Evolutionary conservation across 345 rosid species (phyloP).

Genomic region (Eucalyptus grandis): DNA sequence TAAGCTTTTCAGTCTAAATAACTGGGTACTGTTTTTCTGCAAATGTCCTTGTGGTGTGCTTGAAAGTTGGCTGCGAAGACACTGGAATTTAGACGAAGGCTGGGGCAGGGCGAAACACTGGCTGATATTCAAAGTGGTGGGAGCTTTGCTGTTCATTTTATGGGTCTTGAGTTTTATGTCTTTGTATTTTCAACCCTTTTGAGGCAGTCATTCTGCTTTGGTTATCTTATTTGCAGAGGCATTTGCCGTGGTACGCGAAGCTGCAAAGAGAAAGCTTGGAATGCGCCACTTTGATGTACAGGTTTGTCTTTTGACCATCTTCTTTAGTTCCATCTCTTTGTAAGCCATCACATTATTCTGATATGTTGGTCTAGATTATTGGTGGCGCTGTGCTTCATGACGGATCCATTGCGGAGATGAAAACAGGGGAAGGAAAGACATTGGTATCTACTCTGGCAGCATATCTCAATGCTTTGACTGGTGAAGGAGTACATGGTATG

Average conservation of each 20-base stretch:
- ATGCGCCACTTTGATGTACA: conserved; percentile 99
- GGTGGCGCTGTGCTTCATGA: conserved; percentile 98
- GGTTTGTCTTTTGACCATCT: conserved; percentile 20
- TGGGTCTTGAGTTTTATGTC: background rate
- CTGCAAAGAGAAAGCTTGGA: conserved; percentile 92
- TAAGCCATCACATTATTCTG: background rate
- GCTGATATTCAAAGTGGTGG: conserved; percentile 88
- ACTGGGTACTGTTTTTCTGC: background rate
- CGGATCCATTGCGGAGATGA: conserved; percentile 97
- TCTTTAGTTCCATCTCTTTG: background rate
- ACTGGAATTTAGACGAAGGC: conserved; percentile 54
- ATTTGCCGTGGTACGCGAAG: conserved; percentile 93
- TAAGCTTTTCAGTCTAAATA: background rate
- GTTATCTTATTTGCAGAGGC: conserved; percentile 38
- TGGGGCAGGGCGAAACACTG: conserved; percentile 50
- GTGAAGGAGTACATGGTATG: conserved; percentile 96
- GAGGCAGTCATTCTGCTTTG: background rate
- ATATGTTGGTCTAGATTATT: conserved; percentile 41
- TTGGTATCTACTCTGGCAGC: conserved; percentile 96
- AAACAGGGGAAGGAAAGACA: conserved; percentile 96
- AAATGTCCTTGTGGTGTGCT: background rate
- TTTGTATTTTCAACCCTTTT: background rate
- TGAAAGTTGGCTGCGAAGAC: conserved; percentile 71
- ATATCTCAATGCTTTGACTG: conserved; percentile 83
- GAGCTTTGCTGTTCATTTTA: background rate